A percentile compares a stretch with the other conserved stretches of the same genome.
Conservation (phyloP, 2,329 filamentous ascomycete genomes). For the Colletotrichum sp. region DNA sequence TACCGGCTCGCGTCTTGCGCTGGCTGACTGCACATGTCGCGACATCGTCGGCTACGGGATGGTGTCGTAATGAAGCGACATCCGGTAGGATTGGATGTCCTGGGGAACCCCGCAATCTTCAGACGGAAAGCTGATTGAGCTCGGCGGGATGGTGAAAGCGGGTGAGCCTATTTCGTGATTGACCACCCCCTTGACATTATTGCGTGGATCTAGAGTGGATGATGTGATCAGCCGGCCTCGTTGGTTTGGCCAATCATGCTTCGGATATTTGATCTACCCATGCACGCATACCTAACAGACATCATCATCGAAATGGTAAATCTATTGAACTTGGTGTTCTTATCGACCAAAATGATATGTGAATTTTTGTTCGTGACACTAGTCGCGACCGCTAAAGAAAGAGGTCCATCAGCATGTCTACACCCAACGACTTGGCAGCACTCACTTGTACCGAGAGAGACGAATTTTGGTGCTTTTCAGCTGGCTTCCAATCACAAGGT, state of each 20-base stretch:
- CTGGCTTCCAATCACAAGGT: neutral
- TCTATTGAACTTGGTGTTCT: neutral
- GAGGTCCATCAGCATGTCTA: neutral
- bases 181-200: neutral
- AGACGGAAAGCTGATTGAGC: neutral
- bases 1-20: neutral
- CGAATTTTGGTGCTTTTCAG: neutral
- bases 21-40: neutral
- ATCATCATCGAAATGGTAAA: neutral
- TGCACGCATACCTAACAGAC: neutral
- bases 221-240: neutral
- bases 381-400: neutral
- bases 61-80: neutral
- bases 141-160: conserved; percentile 5
- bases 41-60: neutral
- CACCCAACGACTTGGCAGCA: neutral
- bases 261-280: neutral
- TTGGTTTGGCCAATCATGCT: neutral
- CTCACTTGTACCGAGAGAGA: neutral
- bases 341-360: neutral
- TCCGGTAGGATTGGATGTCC: neutral
- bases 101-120: neutral
- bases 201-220: conserved; percentile 12
- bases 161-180: conserved; percentile 19
- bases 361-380: neutral